phyloP scores from a whole-genome alignment of 495 filamentous ascomycete genomes.

The Aspergillus baeticus region DNA sequence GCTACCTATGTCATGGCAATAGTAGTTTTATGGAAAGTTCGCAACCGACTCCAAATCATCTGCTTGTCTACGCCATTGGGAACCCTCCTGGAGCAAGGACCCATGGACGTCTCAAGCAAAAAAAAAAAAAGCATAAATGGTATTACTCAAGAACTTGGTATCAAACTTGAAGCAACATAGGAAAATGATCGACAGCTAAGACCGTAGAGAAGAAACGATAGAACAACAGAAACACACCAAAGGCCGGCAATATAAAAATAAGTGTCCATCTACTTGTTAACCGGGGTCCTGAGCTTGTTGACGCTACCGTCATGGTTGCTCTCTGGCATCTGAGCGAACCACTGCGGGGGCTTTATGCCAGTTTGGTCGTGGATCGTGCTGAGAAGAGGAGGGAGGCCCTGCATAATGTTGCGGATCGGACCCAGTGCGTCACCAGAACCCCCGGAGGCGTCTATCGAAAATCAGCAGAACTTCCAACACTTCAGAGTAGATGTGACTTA shows the following conservation, averaged over 20 bases:
- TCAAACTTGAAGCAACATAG: background rate
- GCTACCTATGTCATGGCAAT: too few species aligned
- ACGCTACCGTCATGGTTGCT: background rate
- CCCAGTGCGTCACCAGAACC: conserved; percentile 42
- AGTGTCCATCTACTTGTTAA: background rate
- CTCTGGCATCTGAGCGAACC: conserved; percentile 55
- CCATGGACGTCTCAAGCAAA: too few species aligned
- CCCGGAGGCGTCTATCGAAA: conserved; percentile 24
- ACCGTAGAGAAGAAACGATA: background rate
- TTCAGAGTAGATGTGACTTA: conserved; percentile 12
- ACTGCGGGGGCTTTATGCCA: conserved; percentile 69
- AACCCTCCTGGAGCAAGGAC: too few species aligned
- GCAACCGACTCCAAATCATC: too few species aligned
- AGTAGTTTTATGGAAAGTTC: too few species aligned
- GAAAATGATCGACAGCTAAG: background rate
- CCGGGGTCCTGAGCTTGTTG: background rate
- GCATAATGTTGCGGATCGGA: conserved; percentile 62
- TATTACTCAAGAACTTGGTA: background rate
- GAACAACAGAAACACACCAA: background rate
- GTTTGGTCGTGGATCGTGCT: conserved; percentile 83
- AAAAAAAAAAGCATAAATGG: too few species aligned
- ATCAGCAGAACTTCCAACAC: conserved; percentile 15
- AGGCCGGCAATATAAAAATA: background rate
- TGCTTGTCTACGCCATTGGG: too few species aligned
- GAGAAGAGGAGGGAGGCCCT: conserved; percentile 75